Base-by-base conservation (phyloP, 2,329 filamentous ascomycete genomes). In the Aspergillus glaucus region DNA sequence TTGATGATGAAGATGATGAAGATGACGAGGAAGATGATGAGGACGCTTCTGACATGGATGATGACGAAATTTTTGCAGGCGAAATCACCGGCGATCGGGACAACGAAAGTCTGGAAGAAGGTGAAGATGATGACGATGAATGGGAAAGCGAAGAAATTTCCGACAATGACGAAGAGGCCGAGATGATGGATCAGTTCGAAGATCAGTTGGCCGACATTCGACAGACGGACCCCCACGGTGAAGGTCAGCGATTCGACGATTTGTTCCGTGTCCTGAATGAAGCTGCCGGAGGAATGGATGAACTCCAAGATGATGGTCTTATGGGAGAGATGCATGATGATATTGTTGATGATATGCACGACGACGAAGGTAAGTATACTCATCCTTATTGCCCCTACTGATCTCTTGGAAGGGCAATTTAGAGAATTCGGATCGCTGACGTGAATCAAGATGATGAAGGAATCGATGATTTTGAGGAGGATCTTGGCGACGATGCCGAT, bases 1-100 rank as follows among this genome's bases (percentile, higher is more conserved):
- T 96, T 75, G 86, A 87, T 32, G 84, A 84, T 46, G 83, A 79
- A 6, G 79, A 82, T 10, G 81, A 80, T 19, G 82, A 83, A 9
- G 82, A 82, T 6, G 76, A 80, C 17, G 77, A 79, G 19, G 80
- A 82, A 6, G 75, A 79, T 47, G 75, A 78, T 41, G 78, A 80
- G 28, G 76, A 77, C 26, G 76, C 79, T 10, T 83, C 86, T 51
- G 83, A 86, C 15, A 81, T 82, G 55, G 74, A 76, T 50, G 72
- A 75, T 47, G 70, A 72, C 55, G 75, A 76, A 53, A 73, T 72
- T 24, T 75, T 78, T 43, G 76, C 76, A 24, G 71, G 70, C 44
- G 80, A 79, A 49, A 79, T 80, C 42, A 78, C 76, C 44, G 75
- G 75, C 17, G 78, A 80, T 46, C 76, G 82, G 46, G 78, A 74